Evolutionary conservation across 176 grass and related monocot species (phyloP), one percentile per base, ranked within the genome.

Genomic region (Eleusine coracana): DNA sequence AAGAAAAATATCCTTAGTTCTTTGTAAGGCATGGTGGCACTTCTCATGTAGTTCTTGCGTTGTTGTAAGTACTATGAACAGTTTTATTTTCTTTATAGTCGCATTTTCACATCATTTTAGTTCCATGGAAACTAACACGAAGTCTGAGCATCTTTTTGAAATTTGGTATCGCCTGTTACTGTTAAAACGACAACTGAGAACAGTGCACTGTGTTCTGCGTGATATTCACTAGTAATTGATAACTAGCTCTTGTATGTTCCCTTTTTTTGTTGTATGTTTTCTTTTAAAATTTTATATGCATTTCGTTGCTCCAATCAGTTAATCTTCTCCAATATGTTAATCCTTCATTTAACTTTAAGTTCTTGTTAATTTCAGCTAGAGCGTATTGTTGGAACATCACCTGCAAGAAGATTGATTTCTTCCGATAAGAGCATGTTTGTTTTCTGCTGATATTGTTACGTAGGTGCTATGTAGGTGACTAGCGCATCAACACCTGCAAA

Each of bases 381-480:
- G 79, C 86, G 92, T 64, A 94, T 94, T 75, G 92, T 94, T 25
- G 92, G 90, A 51, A 88, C 88, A 3, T 80, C 70, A 75, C 54
- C 92, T 14, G 90, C 92, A 23, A 84, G 86, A 40, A 94, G 88
- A 81, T 82, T 94, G 86, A 68, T 91, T 68, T 97, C 92, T n/a
- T 91, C 95, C 0, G 88, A 94, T 34, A 97, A 94, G 74, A 66
- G 85, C 72, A 88, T 97, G 83, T 94, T 97, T 81, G 81, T 92
- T 49, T 94, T 97, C 61, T 92, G 49, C 79, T 90, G 48, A 90
- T 50, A 23, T 31, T 14, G 18, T 41, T 23, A 55, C 28, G 34
- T 25, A 67, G 78, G 21, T 14, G 18, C 31, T 23, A 55, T 41
- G 34, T 25, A 67, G 78, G 21, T 54, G 21, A 42, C 7, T 55